Base-by-base conservation (phyloP, 1,284 basidiomycete species). In the Hemileccinum hortonii region DNA sequence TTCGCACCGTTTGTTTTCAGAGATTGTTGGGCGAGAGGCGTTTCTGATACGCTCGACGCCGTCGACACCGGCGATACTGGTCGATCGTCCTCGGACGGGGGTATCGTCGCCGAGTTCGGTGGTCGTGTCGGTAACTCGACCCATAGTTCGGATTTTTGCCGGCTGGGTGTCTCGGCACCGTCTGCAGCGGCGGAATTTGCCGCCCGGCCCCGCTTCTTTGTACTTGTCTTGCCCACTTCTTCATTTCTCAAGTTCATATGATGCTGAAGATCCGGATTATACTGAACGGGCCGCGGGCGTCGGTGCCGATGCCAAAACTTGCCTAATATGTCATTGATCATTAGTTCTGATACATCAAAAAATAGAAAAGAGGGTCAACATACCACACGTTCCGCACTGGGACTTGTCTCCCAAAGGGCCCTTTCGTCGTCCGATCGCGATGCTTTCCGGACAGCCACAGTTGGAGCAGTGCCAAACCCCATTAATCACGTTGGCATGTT, bases 381-480 rank as follows among this genome's bases (percentile, higher is more conserved):
- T 77, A 89, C 94, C 92, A 72, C 95, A 98, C 29, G 84, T 82
- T 38, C 90, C 92, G 73, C 95, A 98, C 65, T 97, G 86, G 19
- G 86, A 90, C 71, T 94, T 94, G 65, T 93, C 87, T 22, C 94
- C 94, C 52, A 93, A 73, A 4, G 92, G 92, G 3, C 94, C 94
- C 68, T 95, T 95, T 59, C 91, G 78, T 57, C 89, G 76, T 10
- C 92, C 91, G 47, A 92, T 76, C 3, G 92, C 89, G 49, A 94
- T 85, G 58, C 75, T 82, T 64, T 92, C 93, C 0, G 94, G 92
- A 64, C 90, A 90, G 18, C 93, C 93, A 59, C 87, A 94, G 65
- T 94, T 94, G 40, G 89, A 92, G 69, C 93, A 96, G 72, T 93
- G 91, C 93, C 93, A 96, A 4, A 87, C 77, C 1, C 90, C 92